Evolutionary conservation across 2,329 filamentous ascomycete genomes (phyloP), one percentile per base, ranked within the genome.

Genomic region (Colletotrichum horii): DNA sequence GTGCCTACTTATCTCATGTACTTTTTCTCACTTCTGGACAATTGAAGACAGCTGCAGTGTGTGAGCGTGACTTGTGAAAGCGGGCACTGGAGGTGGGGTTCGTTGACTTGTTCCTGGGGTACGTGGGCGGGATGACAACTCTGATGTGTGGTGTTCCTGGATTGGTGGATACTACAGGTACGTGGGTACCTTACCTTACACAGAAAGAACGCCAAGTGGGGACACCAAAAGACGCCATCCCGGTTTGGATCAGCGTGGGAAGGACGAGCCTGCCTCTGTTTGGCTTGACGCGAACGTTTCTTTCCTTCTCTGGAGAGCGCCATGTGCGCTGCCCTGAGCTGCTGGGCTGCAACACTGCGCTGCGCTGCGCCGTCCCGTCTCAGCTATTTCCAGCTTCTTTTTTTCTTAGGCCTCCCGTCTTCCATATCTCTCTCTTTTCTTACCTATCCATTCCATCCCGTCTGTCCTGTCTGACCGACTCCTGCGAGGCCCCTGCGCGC

Each of bases 141-240:
- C 43, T 52, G n/a, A 52, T 8, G n/a, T 52, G 43, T 52, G 43
- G 55, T 65, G 73, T 75, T 71, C 73, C 73, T 75, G 73, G 62
- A 75, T 75, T 75, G 68, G 72, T 38, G 69, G 68, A 62, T 55
- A 64, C 38, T 2, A 30, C 28, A 30, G 43, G n/a, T 52, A 52
- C 43, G 43, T 48, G 38, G 38, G 38, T 48, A 38, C 36, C 34
- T 36, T 36, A 38, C 15, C 15, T 15, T 8, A n/a, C 38, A 16
- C 5, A 22, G 58, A 38, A 67, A 58, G n/a, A 22, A 15, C 43
- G 32, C 69, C 22, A 34, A 32, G 32, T 32, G 28, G 28, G 19
- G 58, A 61, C 30, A 8, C 30, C 11, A 8, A 34, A 56, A 11
- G n/a, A 68, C 66, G 28, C 38, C 62, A 66, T 58, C 19, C 70